phyloP scores from a whole-genome alignment of 2,329 filamentous ascomycete genomes.

The Monosporascus ibericus region DNA sequence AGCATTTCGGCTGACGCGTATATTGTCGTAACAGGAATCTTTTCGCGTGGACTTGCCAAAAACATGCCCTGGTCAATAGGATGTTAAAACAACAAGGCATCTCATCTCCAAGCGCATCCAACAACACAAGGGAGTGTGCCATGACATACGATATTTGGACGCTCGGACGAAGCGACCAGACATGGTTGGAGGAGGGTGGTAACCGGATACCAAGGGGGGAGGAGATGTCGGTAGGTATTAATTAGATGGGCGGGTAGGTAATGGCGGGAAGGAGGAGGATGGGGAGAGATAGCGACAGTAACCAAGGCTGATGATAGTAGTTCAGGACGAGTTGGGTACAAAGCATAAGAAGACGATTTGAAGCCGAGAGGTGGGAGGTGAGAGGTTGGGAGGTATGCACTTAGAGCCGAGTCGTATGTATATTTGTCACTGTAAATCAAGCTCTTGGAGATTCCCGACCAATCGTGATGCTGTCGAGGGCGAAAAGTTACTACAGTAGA shows the following conservation, averaged over 20 bases:
- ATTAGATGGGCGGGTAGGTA: background rate
- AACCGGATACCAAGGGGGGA: background rate
- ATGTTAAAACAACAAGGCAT: slow-evolving; percentile 14
- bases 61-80: slow-evolving; percentile 69
- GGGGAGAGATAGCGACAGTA: background rate
- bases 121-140: slow-evolving; percentile 7
- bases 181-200: slow-evolving; percentile 33
- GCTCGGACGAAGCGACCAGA: slow-evolving; percentile 61
- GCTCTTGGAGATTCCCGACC: no score
- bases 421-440: no score
- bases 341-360: no score
- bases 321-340: background rate
- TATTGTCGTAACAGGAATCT: slow-evolving; percentile 97
- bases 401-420: no score
- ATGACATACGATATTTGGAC: slow-evolving; percentile 60
- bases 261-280: background rate
- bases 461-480: no score
- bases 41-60: slow-evolving; percentile 94
- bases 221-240: background rate
- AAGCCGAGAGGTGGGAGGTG: background rate
- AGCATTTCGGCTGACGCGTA: slow-evolving; percentile 94
- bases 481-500: no score
- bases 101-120: slow-evolving; percentile 6
- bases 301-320: background rate
- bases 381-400: no score